Conservation (phyloP, 768 basidiomycete species). For the Auriscalpium microsporum region DNA sequence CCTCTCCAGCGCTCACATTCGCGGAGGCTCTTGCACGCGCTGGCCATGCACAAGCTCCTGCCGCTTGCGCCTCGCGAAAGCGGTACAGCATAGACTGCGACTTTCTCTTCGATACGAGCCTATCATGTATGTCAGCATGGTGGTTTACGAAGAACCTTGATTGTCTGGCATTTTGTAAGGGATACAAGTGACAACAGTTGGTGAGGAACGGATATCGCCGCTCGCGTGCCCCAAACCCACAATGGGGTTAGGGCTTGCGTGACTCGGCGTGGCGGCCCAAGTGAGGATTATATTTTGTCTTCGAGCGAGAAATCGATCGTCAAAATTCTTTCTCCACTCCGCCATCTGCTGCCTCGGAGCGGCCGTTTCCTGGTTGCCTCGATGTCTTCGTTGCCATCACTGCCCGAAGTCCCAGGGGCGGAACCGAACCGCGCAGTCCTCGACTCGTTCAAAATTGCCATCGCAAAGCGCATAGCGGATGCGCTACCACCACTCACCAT, state of each 20-base stretch:
- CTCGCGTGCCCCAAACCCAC: no score
- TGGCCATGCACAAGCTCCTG: slow-evolving; percentile 93
- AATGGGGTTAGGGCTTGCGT: no score
- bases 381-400: slow-evolving; percentile 20
- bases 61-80: slow-evolving; percentile 94
- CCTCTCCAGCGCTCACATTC: slow-evolving; percentile 96
- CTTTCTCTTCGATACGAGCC: slow-evolving; percentile 97
- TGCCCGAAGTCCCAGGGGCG: slow-evolving; percentile 36
- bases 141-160: no score
- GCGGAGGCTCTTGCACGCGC: slow-evolving; percentile 80
- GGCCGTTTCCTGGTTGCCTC: background rate
- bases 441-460: slow-evolving; percentile 75
- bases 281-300: background rate
- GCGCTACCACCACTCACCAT: slow-evolving; percentile 55
- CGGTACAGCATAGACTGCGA: slow-evolving; percentile 93
- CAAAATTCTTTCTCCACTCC: background rate
- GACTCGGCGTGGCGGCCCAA: no score
- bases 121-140: slow-evolving; percentile 18
- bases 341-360: background rate
- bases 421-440: slow-evolving; percentile 62
- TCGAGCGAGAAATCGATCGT: background rate
- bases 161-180: no score
- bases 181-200: no score
- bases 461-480: slow-evolving; percentile 64
- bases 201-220: no score